phyloP scores from a whole-genome alignment of 2,329 filamentous ascomycete species.

The Diaporthe ilicicola region DNA sequence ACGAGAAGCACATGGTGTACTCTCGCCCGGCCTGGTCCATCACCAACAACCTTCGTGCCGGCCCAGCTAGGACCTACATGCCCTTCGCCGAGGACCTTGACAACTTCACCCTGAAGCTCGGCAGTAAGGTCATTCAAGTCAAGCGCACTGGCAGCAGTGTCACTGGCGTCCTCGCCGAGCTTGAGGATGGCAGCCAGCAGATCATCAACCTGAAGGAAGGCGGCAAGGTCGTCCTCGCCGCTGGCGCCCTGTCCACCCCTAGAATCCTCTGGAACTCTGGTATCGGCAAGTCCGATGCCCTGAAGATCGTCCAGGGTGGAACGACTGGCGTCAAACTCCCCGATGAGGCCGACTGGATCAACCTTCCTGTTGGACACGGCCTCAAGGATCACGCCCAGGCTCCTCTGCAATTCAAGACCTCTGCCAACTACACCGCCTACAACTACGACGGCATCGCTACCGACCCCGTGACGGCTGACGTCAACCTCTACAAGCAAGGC shows the following conservation, averaged over 20 bases:
- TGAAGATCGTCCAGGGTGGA: conserved; percentile 35
- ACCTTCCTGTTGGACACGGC: conserved; percentile 28
- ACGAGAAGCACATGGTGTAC: conserved; percentile 34
- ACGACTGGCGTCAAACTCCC: conserved; percentile 31
- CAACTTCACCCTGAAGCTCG: conserved; percentile 39
- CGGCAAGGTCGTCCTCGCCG: conserved; percentile 38
- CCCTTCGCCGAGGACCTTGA: conserved; percentile 35
- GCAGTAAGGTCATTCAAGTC: conserved; percentile 37
- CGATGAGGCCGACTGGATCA: conserved; percentile 29
- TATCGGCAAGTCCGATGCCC: conserved; percentile 35
- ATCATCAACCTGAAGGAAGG: conserved; percentile 36
- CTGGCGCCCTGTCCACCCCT: conserved; percentile 37
- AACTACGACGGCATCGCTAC: conserved; percentile 27
- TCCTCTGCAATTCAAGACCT: conserved; percentile 35
- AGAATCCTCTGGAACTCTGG: conserved; percentile 35
- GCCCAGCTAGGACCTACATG: conserved; percentile 37
- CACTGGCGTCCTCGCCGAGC: conserved; percentile 37
- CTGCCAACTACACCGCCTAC: conserved; percentile 35
- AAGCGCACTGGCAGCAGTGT: conserved; percentile 35
- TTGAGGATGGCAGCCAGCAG: conserved; percentile 33
- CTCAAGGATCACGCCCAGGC: conserved; percentile 33
- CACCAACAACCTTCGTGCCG: conserved; percentile 33
- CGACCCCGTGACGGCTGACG: conserved; percentile 30
- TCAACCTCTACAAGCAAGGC: conserved; percentile 36
- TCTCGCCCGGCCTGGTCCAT: conserved; percentile 35